A percentile compares a stretch with the other conserved stretches of the same genome.
Conservation (phyloP, 2,329 filamentous ascomycete genomes). For the Penicillium sp. region DNA sequence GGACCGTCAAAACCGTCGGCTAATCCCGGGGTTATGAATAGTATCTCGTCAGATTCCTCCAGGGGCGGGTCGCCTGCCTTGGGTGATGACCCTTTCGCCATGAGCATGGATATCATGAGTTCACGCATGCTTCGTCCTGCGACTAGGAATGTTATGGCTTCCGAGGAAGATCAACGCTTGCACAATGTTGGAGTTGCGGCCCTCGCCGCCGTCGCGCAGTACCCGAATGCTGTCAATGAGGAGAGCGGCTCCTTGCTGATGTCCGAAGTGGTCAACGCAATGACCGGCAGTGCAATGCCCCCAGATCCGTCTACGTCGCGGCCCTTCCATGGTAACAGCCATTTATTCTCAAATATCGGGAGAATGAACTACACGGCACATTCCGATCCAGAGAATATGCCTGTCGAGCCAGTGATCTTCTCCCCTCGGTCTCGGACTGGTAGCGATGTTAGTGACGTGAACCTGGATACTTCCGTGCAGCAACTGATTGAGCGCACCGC, state of each 20-base stretch:
- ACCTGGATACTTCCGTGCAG: conserved; percentile 19
- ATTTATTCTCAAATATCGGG: background rate
- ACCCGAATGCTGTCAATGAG: conserved; percentile 21
- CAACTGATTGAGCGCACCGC: conserved; percentile 16
- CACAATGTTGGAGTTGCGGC: conserved; percentile 27
- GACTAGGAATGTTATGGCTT: conserved; percentile 7
- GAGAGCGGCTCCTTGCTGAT: conserved; percentile 19
- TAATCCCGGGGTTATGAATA: conserved; percentile 18
- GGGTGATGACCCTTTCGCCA: conserved; percentile 2
- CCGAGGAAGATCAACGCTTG: conserved; percentile 18
- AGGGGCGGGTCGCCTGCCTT: background rate
- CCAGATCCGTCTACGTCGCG: background rate
- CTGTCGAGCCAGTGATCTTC: conserved; percentile 17
- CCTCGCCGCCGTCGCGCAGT: conserved; percentile 29
- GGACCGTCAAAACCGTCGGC: conserved; percentile 11
- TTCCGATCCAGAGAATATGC: conserved; percentile 1
- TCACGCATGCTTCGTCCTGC: background rate
- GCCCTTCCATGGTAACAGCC: background rate
- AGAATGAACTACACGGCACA: conserved; percentile 1
- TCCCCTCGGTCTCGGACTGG: conserved; percentile 17
- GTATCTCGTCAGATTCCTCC: conserved; percentile 3
- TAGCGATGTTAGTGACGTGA: conserved; percentile 14
- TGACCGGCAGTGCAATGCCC: conserved; percentile 13
- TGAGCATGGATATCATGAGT: conserved; percentile 4
- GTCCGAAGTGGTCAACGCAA: conserved; percentile 29